phyloP scores from a whole-genome alignment of 1,284 basidiomycete species.

The Cryptococcus maquisensis region DNA sequence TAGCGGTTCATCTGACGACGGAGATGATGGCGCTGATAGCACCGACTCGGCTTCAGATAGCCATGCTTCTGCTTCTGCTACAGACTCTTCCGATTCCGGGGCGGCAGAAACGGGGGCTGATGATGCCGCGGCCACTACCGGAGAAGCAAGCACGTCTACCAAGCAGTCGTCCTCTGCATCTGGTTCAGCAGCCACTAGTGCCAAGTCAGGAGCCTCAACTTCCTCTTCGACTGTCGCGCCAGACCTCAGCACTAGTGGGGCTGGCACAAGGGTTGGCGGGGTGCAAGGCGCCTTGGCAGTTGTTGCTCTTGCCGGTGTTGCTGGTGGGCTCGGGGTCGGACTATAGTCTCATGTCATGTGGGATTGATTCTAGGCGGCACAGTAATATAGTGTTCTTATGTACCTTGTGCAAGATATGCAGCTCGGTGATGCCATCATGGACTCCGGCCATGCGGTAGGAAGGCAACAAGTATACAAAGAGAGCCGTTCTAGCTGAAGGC shows the following conservation, averaged over 20 bases:
- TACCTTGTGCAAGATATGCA: background rate
- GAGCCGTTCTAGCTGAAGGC: too few species aligned
- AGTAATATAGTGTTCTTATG: background rate
- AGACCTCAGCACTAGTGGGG: background rate
- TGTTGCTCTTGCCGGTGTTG: background rate
- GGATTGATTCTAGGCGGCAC: background rate
- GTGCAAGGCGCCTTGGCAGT: background rate
- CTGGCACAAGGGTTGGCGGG: conserved; percentile 2
- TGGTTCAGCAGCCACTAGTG: background rate
- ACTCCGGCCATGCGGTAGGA: too few species aligned
- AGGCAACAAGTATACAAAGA: too few species aligned
- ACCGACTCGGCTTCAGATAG: background rate
- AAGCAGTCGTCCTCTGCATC: too few species aligned
- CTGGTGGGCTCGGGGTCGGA: conserved; percentile 5
- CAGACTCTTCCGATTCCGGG: background rate
- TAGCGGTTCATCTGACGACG: background rate
- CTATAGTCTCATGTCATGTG: background rate
- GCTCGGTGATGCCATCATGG: background rate
- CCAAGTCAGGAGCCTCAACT: background rate
- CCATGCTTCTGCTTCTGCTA: background rate
- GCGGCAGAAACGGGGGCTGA: background rate
- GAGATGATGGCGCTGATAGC: background rate
- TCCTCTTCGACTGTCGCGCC: background rate
- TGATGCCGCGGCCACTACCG: background rate
- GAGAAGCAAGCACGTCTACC: too few species aligned